These are phyloP conservation scores for Septoria linicola DNA, from an alignment of 2,329 filamentous ascomycete genomes.

Conservation along the genomic window DNA sequence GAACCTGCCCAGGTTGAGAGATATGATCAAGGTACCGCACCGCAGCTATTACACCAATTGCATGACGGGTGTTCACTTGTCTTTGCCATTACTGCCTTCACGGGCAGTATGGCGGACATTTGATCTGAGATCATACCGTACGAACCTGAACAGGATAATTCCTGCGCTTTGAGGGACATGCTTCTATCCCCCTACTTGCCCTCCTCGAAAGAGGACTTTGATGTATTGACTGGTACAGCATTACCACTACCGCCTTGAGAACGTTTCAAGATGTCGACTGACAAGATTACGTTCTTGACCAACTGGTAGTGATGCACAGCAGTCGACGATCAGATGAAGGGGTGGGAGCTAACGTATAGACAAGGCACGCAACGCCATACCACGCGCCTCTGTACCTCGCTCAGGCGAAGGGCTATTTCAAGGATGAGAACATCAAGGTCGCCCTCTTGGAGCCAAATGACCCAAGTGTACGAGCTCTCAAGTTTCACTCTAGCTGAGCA, in stretches of 20 bases:
- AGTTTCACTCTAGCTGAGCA: not conserved
- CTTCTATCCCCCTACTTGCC: conserved; percentile 59
- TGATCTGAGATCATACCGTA: conserved; percentile 74
- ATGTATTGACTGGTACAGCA: conserved; percentile 42
- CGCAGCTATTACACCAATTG: conserved; percentile 31
- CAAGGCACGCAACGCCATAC: conserved; percentile 77
- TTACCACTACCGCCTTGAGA: conserved; percentile 38
- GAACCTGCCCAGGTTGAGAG: conserved; percentile 11
- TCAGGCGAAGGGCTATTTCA: conserved; percentile 72
- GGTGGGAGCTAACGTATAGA: conserved; percentile 7
- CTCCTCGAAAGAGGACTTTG: too few species aligned
- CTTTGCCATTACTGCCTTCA: conserved; percentile 13
- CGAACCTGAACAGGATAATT: conserved; percentile 83
- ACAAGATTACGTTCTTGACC: conserved; percentile 81
- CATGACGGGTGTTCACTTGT: conserved; percentile 43
- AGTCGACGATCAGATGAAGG: conserved; percentile 1
- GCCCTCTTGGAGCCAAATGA: conserved; percentile 76
- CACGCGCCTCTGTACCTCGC: conserved; percentile 76
- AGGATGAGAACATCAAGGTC: conserved; percentile 73
- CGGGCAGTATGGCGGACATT: conserved; percentile 28
- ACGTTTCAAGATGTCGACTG: conserved; percentile 64
- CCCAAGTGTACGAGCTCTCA: conserved; percentile 57
- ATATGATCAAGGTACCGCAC: conserved; percentile 28
- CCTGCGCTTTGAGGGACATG: conserved; percentile 85
- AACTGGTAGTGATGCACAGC: conserved; percentile 63